Percentiles rank a stretch among this genome's conserved stretches.
Evolutionary conservation across 176 grass and related monocot species (phyloP).

Genomic region (Cenchrus americanus): DNA sequence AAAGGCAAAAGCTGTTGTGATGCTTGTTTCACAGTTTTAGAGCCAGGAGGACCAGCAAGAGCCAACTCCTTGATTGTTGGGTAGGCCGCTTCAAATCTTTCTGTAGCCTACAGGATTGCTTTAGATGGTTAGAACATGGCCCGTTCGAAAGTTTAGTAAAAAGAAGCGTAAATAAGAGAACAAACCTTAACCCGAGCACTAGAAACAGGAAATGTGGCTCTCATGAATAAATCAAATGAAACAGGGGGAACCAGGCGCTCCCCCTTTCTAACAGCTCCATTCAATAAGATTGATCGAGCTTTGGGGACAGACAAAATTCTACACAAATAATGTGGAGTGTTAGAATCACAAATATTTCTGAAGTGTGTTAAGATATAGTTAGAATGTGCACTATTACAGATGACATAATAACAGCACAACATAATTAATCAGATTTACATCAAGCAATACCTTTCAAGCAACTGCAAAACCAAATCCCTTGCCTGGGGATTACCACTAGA

Average conservation of each 20-base stretch:
- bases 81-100: conserved; percentile 88
- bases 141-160: not conserved
- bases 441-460: conserved; percentile 75
- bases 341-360: not conserved
- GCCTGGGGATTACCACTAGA: conserved; percentile 73
- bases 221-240: conserved; percentile 81
- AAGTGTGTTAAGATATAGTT: conserved; percentile 6
- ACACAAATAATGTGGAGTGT: conserved; percentile 28
- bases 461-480: conserved; percentile 89
- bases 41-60: conserved; percentile 74
- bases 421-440: conserved; percentile 8
- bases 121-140: conserved; percentile 12
- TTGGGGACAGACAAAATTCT: conserved; percentile 78
- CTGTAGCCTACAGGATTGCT: conserved; percentile 73
- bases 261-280: conserved; percentile 89
- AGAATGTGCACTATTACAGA: not conserved
- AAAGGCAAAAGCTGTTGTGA: conserved; percentile 80
- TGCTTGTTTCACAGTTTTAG: conserved; percentile 95
- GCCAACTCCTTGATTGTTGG: conserved; percentile 85
- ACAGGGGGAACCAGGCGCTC: conserved; percentile 77
- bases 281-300: conserved; percentile 77
- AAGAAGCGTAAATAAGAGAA: not conserved
- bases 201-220: conserved; percentile 66
- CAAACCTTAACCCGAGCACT: conserved; percentile 71
- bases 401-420: not conserved